phyloP scores from a whole-genome alignment of 352 stramenopile genomes.

The Globisporangium spiculum region DNA sequence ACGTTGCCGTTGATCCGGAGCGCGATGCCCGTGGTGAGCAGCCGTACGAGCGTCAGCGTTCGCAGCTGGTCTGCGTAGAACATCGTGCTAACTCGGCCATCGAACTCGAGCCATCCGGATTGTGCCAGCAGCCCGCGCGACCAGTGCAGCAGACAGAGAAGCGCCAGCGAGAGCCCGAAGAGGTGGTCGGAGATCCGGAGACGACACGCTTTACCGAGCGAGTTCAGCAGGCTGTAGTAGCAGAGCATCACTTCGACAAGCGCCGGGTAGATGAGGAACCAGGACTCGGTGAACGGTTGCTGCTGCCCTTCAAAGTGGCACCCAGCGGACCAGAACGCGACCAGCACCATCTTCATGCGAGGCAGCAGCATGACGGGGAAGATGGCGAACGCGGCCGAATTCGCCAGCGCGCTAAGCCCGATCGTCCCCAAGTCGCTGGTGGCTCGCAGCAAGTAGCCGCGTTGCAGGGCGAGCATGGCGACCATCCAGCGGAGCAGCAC shows the following conservation, averaged over 20 bases:
- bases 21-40: not conserved
- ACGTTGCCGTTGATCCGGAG: conserved; percentile 1
- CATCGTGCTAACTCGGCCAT: not conserved
- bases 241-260: not conserved
- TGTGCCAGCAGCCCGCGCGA: not conserved
- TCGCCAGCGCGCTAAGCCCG: too few relatives aligned
- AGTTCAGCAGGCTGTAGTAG: not conserved
- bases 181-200: not conserved
- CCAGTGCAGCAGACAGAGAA: not conserved
- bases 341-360: not conserved
- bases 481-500: too few relatives aligned
- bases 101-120: not conserved
- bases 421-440: too few relatives aligned
- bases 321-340: not conserved
- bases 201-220: not conserved
- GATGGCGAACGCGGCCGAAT: too few relatives aligned
- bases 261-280: not conserved
- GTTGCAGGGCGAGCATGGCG: too few relatives aligned
- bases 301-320: not conserved
- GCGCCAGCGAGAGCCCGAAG: not conserved
- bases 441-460: too few relatives aligned
- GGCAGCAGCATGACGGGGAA: not conserved
- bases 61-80: not conserved
- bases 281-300: not conserved
- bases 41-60: not conserved